Evolutionary conservation across 106 monocot genomes (phyloP), one percentile per base, ranked within the genome.

Genomic region (Dioscorea dumetorum): DNA sequence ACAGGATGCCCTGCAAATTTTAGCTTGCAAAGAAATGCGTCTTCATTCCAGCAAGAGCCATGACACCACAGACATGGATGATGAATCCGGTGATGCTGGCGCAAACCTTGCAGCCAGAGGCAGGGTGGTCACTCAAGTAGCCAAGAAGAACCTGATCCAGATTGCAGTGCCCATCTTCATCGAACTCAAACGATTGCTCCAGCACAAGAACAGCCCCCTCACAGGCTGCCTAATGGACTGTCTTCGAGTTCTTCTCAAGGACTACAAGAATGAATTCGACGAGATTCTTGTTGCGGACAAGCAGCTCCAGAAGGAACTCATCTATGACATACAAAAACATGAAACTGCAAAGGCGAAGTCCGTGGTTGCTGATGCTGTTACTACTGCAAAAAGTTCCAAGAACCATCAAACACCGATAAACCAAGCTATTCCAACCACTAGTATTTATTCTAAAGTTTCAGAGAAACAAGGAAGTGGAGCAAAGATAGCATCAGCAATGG

Each of bases 1-100:
- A 67, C 78, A 99, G 91, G 92, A 99, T 64, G 72, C 89, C 49
- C 68, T 99, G 28, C 74, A 90, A 76, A 80, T 99, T 18, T 77
- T 99, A 61, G 72, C 86, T 24, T 91, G 92, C 80, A 99, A 99
- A 75, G 97, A 99, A 78, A 87, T 99, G 84, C 77, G 90, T 20
- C 76, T 99, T 66, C 88, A 89, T 50, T 28, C 83, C 17, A 72
- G 11, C 34, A 74, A 75, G 24, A 59, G 21, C 18, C 48, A 78
- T 19, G 91, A 89, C 11, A 48, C 75, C 22, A 48, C 68, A 0
- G 86, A 89, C 22, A 72, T 80, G 78, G 91, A 87, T 11, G 95
- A 89, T 16, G 97, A 99, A 52, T 73, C 57, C 50, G 79, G 77
- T 2, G 81, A 80, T 10, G 54, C 62, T 19, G 78, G 54, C 19